Percentiles rank a stretch among this genome's conserved stretches.
These are phyloP conservation scores for Macrolepiota dolichaula DNA, from an alignment of 768 basidiomycete genomes.

Conservation along the genomic window DNA sequence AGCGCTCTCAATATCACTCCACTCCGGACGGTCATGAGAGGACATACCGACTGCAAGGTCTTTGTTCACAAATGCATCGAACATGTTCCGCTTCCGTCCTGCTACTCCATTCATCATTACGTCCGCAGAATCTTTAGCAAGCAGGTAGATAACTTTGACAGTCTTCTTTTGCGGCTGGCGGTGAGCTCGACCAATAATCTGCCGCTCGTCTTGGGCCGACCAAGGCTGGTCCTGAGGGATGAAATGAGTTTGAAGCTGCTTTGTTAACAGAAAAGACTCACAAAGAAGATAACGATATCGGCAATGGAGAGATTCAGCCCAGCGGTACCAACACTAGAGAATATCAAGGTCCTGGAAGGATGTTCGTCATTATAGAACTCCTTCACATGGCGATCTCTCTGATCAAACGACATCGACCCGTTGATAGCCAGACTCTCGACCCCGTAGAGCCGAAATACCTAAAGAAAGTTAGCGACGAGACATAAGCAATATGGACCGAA, in stretches of 20 bases:
- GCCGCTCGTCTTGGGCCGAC: background rate
- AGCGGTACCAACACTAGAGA: background rate
- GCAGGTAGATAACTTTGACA: slow-evolving; percentile 19
- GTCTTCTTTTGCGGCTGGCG: slow-evolving; percentile 21
- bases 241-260: background rate
- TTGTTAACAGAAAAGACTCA: background rate
- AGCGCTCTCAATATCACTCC: too few relatives aligned
- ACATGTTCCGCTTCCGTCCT: background rate
- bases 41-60: background rate
- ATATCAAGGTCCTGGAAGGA: background rate
- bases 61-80: background rate
- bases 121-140: slow-evolving; percentile 22
- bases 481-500: background rate
- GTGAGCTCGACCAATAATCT: slow-evolving; percentile 22
- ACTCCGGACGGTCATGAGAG: background rate
- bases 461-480: background rate
- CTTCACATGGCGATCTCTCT: background rate
- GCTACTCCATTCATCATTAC: slow-evolving; percentile 1
- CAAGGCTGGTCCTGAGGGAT: background rate
- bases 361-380: background rate
- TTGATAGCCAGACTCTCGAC: background rate
- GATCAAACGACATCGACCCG: background rate
- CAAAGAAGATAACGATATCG: background rate
- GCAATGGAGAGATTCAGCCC: background rate
- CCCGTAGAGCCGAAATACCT: background rate